Percentiles rank a stretch among this genome's conserved stretches.
Evolutionary conservation across 441 rosid genomes (phyloP).

Genomic region (Adansonia madagascariensis): DNA sequence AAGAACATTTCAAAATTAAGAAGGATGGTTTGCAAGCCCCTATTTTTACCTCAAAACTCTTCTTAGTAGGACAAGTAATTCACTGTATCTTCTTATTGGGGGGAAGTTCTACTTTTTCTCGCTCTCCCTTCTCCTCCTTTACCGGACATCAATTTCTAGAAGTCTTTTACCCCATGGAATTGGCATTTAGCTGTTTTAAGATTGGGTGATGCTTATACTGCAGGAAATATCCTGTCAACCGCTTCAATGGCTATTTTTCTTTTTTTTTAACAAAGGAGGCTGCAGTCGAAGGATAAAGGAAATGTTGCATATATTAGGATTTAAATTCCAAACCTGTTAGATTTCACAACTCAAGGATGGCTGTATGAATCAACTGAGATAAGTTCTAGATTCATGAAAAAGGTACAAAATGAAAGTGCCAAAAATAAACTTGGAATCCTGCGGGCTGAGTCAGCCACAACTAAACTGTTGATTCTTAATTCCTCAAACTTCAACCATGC

Average conservation of each 20-base stretch:
- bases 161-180: not conserved
- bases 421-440: slow-evolving; percentile 38
- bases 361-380: too few species aligned
- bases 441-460: slow-evolving; percentile 46
- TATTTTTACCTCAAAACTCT: not conserved
- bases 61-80: too few species aligned
- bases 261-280: too few species aligned
- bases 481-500: slow-evolving; percentile 51
- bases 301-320: too few species aligned
- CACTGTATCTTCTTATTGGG: not conserved
- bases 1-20: not conserved
- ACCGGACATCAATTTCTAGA: not conserved
- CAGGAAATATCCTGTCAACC: slow-evolving; percentile 47
- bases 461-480: slow-evolving; percentile 44
- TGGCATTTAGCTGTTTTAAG: not conserved
- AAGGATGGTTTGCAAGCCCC: not conserved
- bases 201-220: slow-evolving; percentile 1
- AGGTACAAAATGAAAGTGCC: slow-evolving; percentile 34
- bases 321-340: too few species aligned
- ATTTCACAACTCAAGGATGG: slow-evolving; percentile 27
- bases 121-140: not conserved
- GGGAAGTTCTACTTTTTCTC: not conserved
- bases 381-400: too few species aligned
- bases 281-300: too few species aligned
- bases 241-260: slow-evolving; percentile 39